Evolutionary conservation across 1,284 basidiomycete genomes (phyloP).

Genomic region (Phlebopus sp.): DNA sequence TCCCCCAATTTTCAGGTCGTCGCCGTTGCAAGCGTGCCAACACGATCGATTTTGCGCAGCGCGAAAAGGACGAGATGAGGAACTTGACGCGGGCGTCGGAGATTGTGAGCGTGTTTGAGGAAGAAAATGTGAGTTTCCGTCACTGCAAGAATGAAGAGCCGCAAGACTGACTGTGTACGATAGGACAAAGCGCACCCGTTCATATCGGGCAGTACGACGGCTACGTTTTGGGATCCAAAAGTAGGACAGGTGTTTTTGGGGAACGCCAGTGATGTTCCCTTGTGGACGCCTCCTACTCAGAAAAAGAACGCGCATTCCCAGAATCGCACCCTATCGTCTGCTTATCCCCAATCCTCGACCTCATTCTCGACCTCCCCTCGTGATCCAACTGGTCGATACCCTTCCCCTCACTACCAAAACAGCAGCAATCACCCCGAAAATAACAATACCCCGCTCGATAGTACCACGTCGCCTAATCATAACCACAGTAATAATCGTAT

Average conservation of each 20-base stretch:
- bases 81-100: constrained; percentile 83
- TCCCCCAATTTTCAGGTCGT: constrained; percentile 2
- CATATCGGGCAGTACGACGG: constrained; percentile 35
- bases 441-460: no score
- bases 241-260: constrained; percentile 72
- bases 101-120: constrained; percentile 52
- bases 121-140: constrained; percentile 16
- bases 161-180: not conserved
- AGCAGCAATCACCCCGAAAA: no score
- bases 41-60: constrained; percentile 69
- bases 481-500: no score
- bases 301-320: constrained; percentile 15
- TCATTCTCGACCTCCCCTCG: not conserved
- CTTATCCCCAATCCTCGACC: not conserved
- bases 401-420: constrained; percentile 8
- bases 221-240: constrained; percentile 49
- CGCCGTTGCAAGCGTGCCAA: constrained; percentile 40
- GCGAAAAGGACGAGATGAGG: constrained; percentile 89
- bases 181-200: constrained; percentile 17
- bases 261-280: constrained; percentile 76
- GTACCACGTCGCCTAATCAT: no score
- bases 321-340: no score
- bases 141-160: not conserved
- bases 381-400: constrained; percentile 1
- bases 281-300: constrained; percentile 25